Evolutionary conservation across 2,329 filamentous ascomycete genomes (phyloP), one percentile per base, ranked within the genome.

Genomic region (Aspergillus alliaceus): DNA sequence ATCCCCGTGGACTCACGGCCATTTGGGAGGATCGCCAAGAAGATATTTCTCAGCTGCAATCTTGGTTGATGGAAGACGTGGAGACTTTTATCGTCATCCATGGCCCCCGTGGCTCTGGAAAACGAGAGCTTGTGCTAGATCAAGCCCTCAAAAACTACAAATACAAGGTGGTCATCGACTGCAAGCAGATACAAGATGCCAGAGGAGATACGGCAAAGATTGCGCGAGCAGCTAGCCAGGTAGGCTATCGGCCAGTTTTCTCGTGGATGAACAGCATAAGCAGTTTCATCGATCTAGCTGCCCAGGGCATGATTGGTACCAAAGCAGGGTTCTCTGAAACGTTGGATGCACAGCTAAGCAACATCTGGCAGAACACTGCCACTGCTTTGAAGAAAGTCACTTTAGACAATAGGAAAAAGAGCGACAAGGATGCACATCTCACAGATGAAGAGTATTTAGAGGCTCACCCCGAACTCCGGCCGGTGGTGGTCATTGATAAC

Each of bases 261-360:
- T 96, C 91, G 0, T 98, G 93, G 90, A 90, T 96, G 77, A 97
- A 98, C 74, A 96, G 87, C 68, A 86, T 98, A 63, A 96, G 90
- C 75, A 96, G 92, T 71, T 85, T 97, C 76, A 82, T 96, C 62
- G 95, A 98, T 66, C 84, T 98, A 35, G 95, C 93, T 22, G 91
- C 95, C 1, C 93, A 97, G 72, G 90, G 93, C 65, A 95, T 95
- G 12, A 96, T 93, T 20, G 93, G 93, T 12, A 90, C 96, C 57
- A 97, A 98, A 76, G 90, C 92, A 6, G 93, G 93, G 7, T 96
- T 98, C 70, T 96, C 91, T 0, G 93, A 97, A 71, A 97, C 92
- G 0, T 79, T 97, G 27, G 93, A 97, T 69, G 88, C 90, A 0
- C 93, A 98, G 67, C 78, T 98, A 15, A 86, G 84, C 71, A 96